Conservation (phyloP, 2,329 filamentous ascomycete genomes). For the Microsporum canis region DNA sequence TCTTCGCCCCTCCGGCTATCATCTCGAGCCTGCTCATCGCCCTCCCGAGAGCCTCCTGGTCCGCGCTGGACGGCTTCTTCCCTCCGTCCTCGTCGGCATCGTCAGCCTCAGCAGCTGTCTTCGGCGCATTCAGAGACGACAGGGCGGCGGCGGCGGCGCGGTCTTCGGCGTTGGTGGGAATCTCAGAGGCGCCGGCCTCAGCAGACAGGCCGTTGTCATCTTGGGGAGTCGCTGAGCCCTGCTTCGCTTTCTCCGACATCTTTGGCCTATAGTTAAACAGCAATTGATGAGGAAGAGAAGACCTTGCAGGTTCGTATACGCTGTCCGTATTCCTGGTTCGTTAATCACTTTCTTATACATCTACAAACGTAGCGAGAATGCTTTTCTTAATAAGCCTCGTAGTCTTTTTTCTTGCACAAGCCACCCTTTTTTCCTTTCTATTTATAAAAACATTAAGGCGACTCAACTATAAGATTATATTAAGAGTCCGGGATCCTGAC, state of each 20-base stretch:
- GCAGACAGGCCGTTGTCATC: constrained; percentile 19
- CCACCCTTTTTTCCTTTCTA: background rate
- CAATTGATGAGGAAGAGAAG: background rate
- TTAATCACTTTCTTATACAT: no score
- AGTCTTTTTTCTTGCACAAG: background rate
- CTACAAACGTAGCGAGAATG: no score
- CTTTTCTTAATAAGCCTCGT: background rate
- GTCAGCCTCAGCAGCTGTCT: constrained; percentile 24
- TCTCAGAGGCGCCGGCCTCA: constrained; percentile 25
- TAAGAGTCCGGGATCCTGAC: background rate
- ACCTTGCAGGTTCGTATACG: background rate
- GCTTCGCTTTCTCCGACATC: background rate
- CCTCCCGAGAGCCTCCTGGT: constrained; percentile 40
- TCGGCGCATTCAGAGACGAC: constrained; percentile 34
- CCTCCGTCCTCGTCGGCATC: constrained; percentile 16
- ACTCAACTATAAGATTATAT: background rate
- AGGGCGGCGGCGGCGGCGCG: constrained; percentile 41
- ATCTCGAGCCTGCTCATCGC: constrained; percentile 41
- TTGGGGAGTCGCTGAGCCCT: background rate
- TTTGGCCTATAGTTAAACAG: background rate
- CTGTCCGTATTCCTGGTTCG: background rate
- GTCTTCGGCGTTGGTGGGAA: constrained; percentile 38
- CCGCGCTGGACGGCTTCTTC: constrained; percentile 26
- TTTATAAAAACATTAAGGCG: background rate
- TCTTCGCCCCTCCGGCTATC: constrained; percentile 20